Evolutionary conservation across 2,329 filamentous ascomycete species (phyloP), one percentile per base, ranked within the genome.

Genomic region (Gaeumannomyces tritici): DNA sequence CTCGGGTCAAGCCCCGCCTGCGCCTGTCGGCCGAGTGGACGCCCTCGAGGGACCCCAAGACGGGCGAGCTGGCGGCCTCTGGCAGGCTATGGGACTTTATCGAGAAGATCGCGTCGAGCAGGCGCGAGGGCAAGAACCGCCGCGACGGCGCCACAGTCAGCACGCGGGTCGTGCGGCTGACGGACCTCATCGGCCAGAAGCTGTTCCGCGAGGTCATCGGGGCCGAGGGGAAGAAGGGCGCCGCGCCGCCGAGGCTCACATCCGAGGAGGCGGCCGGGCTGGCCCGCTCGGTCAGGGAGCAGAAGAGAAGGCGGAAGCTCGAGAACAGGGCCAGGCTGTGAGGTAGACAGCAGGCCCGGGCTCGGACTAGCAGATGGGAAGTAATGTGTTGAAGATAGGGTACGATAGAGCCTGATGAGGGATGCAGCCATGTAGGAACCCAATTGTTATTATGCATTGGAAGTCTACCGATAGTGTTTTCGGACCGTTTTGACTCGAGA

Each of bases 101-200:
- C 5, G 92, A 96, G 73, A 84, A 88, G 71, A 96, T 99, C 66
- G 91, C 91, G 9, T 82, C 85, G 60, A 90, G 86, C 57, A 81
- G 95, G 35, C 82, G 93, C 56, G 95, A 98, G 77, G 95, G 95
- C 11, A 99, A 98, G 84, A 97, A 98, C 72, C 80, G 95, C 27
- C 83, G 93, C n/a, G 95, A 99, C 73, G 93, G 93, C 15, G 90
- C 89, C 1, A 96, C 92, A 0, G 93, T 98, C 3, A 89, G 88
- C 68, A 89, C 84, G 15, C 82, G 95, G 26, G 93, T 99, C 13
- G 75, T 98, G 51, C 79, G 80, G 8, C 80, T 98, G 67, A 88
- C 89, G 11, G 92, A 96, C 70, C 74, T 82, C 58, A 80, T 96
- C 12, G 93, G 91, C 0, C 74, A 78, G 61, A 80, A 81, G 64